Percentiles rank a stretch among this genome's conserved stretches.
phyloP scores from a whole-genome alignment of 176 grass and related monocot genomes.

The Aechmea fasciata region DNA sequence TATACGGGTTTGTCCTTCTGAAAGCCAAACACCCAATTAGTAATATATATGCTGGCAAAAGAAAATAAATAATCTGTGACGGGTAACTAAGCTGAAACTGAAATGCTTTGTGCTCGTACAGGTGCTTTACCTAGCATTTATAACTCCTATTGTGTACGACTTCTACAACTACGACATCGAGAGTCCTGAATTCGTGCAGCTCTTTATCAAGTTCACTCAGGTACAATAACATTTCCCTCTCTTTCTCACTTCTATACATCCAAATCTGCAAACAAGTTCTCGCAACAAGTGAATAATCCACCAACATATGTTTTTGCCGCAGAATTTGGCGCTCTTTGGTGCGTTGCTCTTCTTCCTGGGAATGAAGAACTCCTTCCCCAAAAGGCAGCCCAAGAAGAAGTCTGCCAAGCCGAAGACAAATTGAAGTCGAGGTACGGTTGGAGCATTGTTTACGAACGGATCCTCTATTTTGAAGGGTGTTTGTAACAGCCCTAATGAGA shows the following conservation, averaged over 20 bases:
- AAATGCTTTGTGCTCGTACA: constrained; percentile 11
- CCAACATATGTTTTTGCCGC: background rate
- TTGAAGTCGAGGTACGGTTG: constrained; percentile 17
- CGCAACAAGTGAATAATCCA: background rate
- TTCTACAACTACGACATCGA: constrained; percentile 84
- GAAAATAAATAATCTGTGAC: background rate
- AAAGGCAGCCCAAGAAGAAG: constrained; percentile 47
- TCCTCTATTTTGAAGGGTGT: constrained; percentile 19
- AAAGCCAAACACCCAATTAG: too few relatives aligned
- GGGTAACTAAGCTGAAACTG: background rate
- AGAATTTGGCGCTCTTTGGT: constrained; percentile 56
- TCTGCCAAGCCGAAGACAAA: constrained; percentile 45
- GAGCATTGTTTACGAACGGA: constrained; percentile 7
- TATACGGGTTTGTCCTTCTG: too few relatives aligned
- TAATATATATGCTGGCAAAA: background rate
- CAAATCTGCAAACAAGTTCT: background rate
- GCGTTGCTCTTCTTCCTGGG: constrained; percentile 58
- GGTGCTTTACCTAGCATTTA: constrained; percentile 43
- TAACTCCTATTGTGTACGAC: constrained; percentile 54
- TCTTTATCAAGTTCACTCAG: constrained; percentile 66
- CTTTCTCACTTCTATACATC: background rate
- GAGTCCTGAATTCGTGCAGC: constrained; percentile 52
- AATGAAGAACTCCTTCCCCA: constrained; percentile 65
- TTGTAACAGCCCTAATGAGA: too few relatives aligned
- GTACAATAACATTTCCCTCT: constrained; percentile 13